Evolutionary conservation across 1,139 yeast species (phyloP), one percentile per base, ranked within the genome.

Genomic region (Tardiomyces blankii): DNA sequence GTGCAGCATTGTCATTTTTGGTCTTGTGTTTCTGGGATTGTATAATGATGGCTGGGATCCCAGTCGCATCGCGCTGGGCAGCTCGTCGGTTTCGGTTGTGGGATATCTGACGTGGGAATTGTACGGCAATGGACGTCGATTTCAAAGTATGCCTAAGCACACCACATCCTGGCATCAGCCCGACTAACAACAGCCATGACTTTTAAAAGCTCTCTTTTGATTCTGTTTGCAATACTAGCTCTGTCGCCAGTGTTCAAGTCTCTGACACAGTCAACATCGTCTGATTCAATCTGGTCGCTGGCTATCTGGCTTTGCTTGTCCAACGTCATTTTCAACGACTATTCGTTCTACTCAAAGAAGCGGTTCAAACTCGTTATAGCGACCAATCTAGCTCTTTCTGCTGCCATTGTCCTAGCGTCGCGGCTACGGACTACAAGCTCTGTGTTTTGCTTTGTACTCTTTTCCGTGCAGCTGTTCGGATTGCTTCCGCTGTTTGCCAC

Each of bases 241-340:
- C 67, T 89, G 41, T 85, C 96, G 0, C 98, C 98, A 0, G 91
- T 91, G 2, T 71, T 91, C 46, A 84, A 86, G 55, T 88, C 96
- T 0, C 71, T 93, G 44, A 88, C 96, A 0, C 77, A 79, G 54
- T 84, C 96, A 0, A 87, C 96, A 0, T 78, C 96, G 0, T 83
- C 94, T 0, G 97, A 91, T 64, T 87, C 96, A 16, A 87, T 93
- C 51, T 91, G 98, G 97, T 88, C 95, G 0, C 65, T 91, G 7
- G 78, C 95, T 3, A 78, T 83, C 45, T 80, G 95, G 77, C 69
- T 91, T 23, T 80, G 85, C 38, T 54, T 86, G 8, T 69, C 79
- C 40, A 85, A 85, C 56, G 67, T 86, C 3, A 61, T 80, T 14
- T 77, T 80, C 54, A 45, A 82, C 57, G 88, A 83, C 57, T 83